Percentiles rank a stretch among this genome's conserved stretches.
These are phyloP conservation scores for Rhodomyrtus tomentosa DNA, from an alignment of 345 rosid genomes.

Conservation along the genomic window DNA sequence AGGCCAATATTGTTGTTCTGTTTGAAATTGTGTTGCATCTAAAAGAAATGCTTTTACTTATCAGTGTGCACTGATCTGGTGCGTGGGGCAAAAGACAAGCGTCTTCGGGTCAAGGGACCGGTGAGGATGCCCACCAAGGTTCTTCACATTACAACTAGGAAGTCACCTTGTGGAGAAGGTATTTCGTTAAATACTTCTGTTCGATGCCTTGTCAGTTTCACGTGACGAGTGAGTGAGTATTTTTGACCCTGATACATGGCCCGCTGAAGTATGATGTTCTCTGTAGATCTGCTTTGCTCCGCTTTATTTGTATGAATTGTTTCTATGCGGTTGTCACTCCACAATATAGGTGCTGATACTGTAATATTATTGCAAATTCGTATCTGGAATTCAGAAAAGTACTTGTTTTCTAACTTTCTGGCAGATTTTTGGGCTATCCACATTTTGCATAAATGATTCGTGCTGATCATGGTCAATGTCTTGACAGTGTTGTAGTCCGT, in stretches of 20 bases:
- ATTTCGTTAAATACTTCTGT: neutral
- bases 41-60: neutral
- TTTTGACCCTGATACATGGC: neutral
- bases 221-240: neutral
- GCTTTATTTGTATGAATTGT: neutral
- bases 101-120: slow-evolving; percentile 12
- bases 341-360: neutral
- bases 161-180: slow-evolving; percentile 21
- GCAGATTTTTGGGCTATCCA: neutral
- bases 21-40: neutral
- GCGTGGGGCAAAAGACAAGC: slow-evolving; percentile 11
- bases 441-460: neutral
- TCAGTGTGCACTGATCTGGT: slow-evolving; percentile 13
- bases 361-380: neutral
- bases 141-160: slow-evolving; percentile 15
- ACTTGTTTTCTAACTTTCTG: neutral
- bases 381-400: neutral
- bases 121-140: slow-evolving; percentile 17
- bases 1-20: neutral
- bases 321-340: neutral
- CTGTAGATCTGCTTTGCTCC: neutral
- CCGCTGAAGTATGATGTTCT: neutral
- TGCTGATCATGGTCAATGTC: neutral
- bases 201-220: neutral
- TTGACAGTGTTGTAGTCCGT: neutral